These are phyloP conservation scores for Plectranthus barbatus DNA, from an alignment of 257 asterid species.

Conservation along the genomic window DNA sequence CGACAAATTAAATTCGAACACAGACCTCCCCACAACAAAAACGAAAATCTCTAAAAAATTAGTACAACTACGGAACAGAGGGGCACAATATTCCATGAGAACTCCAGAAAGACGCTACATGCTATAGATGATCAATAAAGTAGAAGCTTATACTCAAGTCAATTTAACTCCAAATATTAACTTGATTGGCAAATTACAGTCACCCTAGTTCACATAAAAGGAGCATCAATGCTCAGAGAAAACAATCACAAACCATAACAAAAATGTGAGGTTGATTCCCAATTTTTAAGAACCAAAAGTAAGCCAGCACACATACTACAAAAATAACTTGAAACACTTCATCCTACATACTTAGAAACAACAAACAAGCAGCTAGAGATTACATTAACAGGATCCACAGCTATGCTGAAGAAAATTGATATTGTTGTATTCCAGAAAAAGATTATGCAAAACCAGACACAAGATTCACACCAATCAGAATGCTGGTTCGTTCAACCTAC, in stretches of 20 bases:
- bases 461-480: slow-evolving; percentile 6
- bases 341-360: neutral
- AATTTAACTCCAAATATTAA: neutral
- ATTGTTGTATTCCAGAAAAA: neutral
- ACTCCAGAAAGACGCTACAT: neutral
- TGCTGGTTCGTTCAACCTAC: slow-evolving; percentile 30
- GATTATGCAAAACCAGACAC: slow-evolving; percentile 5
- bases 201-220: neutral
- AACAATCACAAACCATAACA: neutral
- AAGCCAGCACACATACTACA: neutral
- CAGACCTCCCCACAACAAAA: neutral
- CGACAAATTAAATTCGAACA: neutral
- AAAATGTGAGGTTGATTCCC: neutral
- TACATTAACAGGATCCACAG: neutral
- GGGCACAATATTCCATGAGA: neutral
- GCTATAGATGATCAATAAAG: neutral
- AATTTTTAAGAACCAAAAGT: neutral
- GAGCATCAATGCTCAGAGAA: too few relatives aligned
- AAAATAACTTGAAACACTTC: too few relatives aligned
- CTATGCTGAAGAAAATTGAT: neutral
- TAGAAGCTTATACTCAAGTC: neutral
- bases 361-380: neutral
- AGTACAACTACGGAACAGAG: neutral
- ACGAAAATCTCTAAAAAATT: too few relatives aligned
- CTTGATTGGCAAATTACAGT: neutral